Percentiles rank a stretch among this genome's conserved stretches.
phyloP scores from a whole-genome alignment of 768 basidiomycete genomes.

The Pholiota molesta region DNA sequence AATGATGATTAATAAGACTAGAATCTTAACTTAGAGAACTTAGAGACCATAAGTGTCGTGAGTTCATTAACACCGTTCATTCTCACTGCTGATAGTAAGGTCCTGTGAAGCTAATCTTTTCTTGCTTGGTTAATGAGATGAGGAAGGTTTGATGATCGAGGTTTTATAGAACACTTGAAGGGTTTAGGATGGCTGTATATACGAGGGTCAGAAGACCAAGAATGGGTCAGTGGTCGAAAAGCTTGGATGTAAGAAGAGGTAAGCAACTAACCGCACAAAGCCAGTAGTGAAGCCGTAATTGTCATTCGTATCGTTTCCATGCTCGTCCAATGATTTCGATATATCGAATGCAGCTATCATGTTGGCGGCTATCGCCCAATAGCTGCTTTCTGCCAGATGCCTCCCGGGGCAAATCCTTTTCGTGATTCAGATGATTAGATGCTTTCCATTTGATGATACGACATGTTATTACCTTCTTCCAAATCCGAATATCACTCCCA shows the following conservation, averaged over 20 bases:
- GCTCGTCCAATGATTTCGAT: constrained; percentile 39
- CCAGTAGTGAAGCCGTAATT: constrained; percentile 40
- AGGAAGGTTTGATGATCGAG: constrained; percentile 39
- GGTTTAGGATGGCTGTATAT: constrained; percentile 51
- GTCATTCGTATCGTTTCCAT: constrained; percentile 44
- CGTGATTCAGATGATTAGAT: neutral
- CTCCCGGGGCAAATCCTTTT: constrained; percentile 57
- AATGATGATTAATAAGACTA: neutral
- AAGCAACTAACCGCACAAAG: constrained; percentile 47
- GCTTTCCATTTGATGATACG: constrained; percentile 6
- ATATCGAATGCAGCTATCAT: constrained; percentile 51
- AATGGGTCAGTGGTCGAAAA: neutral
- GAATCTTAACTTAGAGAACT: too few relatives aligned
- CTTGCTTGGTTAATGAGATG: constrained; percentile 33
- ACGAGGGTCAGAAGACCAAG: neutral
- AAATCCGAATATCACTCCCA: constrained; percentile 58
- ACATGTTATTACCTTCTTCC: constrained; percentile 46
- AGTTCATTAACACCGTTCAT: neutral
- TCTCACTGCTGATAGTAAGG: neutral
- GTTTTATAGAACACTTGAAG: constrained; percentile 48
- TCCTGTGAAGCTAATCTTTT: constrained; percentile 14
- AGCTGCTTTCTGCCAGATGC: constrained; percentile 49
- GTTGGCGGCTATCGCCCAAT: constrained; percentile 48
- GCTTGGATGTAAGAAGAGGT: neutral
- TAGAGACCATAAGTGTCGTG: neutral